phyloP scores from a whole-genome alignment of 2,329 filamentous ascomycete species.

The Phaeoacremonium minimum region DNA sequence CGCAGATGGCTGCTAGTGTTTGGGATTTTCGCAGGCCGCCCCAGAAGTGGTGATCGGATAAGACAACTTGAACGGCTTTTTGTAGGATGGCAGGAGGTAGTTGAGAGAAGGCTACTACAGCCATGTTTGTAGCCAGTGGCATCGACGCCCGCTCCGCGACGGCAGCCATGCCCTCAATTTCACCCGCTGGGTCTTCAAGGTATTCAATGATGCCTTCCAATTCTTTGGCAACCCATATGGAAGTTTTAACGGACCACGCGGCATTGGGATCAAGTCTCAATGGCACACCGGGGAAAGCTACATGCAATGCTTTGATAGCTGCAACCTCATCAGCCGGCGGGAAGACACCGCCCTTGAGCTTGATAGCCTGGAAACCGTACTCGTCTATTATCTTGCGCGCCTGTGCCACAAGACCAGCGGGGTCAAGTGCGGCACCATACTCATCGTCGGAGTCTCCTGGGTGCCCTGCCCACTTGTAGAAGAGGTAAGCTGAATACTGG shows the following conservation, averaged over 20 bases:
- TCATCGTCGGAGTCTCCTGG: slow-evolving; percentile 32
- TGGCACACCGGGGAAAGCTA: slow-evolving; percentile 29
- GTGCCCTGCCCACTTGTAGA: slow-evolving; percentile 37
- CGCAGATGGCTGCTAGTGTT: slow-evolving; percentile 28
- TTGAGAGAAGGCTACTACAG: slow-evolving; percentile 33
- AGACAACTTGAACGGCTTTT: slow-evolving; percentile 32
- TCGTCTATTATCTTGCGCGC: slow-evolving; percentile 32
- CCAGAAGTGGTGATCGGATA: slow-evolving; percentile 39
- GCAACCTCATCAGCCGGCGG: slow-evolving; percentile 31
- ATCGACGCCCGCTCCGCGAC: slow-evolving; percentile 32
- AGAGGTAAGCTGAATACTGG: slow-evolving; percentile 37
- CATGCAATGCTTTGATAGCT: slow-evolving; percentile 29
- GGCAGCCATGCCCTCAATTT: slow-evolving; percentile 36
- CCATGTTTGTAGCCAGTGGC: slow-evolving; percentile 38
- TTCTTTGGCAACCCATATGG: slow-evolving; percentile 23
- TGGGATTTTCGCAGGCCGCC: slow-evolving; percentile 35
- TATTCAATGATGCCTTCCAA: slow-evolving; percentile 28
- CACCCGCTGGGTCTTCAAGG: slow-evolving; percentile 32
- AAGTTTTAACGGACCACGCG: slow-evolving; percentile 32
- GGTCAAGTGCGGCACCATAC: slow-evolving; percentile 29
- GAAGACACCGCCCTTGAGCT: slow-evolving; percentile 37
- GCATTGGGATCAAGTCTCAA: slow-evolving; percentile 32
- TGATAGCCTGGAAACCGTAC: slow-evolving; percentile 37
- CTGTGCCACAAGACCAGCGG: slow-evolving; percentile 26
- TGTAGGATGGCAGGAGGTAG: slow-evolving; percentile 30